Conservation (phyloP, 108 stramenopile genomes). For the Nannochloropsis granulata region DNA sequence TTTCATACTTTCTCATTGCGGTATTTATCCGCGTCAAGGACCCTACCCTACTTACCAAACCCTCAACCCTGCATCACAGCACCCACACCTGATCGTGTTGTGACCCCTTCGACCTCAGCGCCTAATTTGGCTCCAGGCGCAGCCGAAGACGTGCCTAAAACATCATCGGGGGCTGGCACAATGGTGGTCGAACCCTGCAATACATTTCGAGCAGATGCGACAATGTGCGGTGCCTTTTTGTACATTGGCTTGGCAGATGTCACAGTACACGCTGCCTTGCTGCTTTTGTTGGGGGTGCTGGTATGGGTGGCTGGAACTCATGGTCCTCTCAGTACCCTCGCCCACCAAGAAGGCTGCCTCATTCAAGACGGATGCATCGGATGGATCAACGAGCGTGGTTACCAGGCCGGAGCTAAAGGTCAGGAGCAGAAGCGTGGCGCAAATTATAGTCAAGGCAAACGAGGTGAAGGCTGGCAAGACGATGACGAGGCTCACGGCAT, state of each 20-base stretch:
- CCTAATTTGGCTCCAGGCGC: no score
- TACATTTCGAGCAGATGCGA: slow-evolving; percentile 20
- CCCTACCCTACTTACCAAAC: no score
- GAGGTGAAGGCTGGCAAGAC: background rate
- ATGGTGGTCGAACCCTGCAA: slow-evolving; percentile 74
- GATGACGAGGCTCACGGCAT: background rate
- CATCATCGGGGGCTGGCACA: no score
- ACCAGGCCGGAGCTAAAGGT: background rate
- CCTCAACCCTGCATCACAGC: no score
- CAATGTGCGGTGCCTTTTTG: background rate
- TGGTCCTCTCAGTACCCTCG: no score
- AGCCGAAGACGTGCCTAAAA: slow-evolving; percentile 33
- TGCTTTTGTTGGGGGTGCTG: background rate
- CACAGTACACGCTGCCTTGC: background rate
- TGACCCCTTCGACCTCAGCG: no score
- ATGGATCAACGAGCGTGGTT: background rate
- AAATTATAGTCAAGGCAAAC: background rate
- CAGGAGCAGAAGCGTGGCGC: background rate
- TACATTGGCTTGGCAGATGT: background rate
- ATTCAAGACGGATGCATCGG: background rate
- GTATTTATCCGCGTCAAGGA: no score
- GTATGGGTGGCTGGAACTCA: background rate
- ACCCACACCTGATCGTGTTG: no score
- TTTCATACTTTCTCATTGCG: no score
- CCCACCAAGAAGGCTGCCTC: background rate